Percentiles rank a stretch among this genome's conserved stretches.
Evolutionary conservation across 2,329 filamentous ascomycete species (phyloP).

Genomic region (Botryotinia narcissicola): DNA sequence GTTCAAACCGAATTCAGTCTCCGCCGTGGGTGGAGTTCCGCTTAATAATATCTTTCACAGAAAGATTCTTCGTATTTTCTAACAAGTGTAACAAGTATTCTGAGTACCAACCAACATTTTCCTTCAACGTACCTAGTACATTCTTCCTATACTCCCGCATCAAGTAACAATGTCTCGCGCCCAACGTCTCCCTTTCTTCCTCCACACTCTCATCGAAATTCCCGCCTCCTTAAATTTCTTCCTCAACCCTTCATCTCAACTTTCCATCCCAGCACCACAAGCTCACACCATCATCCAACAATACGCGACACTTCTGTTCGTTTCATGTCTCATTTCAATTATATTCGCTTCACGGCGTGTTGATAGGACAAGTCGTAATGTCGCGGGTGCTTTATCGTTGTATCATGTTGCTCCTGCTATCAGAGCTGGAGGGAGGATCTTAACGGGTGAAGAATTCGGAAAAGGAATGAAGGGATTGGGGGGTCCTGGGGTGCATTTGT

Average conservation of each 20-base stretch:
- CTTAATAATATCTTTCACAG: not conserved
- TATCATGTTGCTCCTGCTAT: slow-evolving; percentile 40
- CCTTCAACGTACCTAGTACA: not conserved
- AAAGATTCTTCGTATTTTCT: not conserved
- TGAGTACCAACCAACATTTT: no score
- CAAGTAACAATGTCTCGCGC: slow-evolving; percentile 13
- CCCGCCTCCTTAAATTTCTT: slow-evolving; percentile 42
- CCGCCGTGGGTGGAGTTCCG: not conserved
- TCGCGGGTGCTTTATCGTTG: slow-evolving; percentile 39
- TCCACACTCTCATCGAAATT: slow-evolving; percentile 40
- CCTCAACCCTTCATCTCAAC: slow-evolving; percentile 38
- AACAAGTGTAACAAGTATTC: not conserved
- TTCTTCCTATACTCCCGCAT: not conserved
- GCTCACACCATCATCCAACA: slow-evolving; percentile 41
- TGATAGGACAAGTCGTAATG: slow-evolving; percentile 35
- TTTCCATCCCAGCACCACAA: slow-evolving; percentile 37
- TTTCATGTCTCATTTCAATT: slow-evolving; percentile 39
- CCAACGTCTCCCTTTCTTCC: slow-evolving; percentile 30
- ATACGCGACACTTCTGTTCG: slow-evolving; percentile 41
- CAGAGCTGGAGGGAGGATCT: slow-evolving; percentile 33
- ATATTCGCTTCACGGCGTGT: slow-evolving; percentile 35
- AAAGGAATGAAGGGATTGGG: slow-evolving; percentile 16
- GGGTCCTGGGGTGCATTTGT: slow-evolving; percentile 33
- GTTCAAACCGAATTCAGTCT: not conserved
- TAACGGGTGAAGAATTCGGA: slow-evolving; percentile 6